Percentiles rank a stretch among this genome's conserved stretches.
Conservation (phyloP, 139 green algal genomes). For the Tetradesmus obliquus region DNA sequence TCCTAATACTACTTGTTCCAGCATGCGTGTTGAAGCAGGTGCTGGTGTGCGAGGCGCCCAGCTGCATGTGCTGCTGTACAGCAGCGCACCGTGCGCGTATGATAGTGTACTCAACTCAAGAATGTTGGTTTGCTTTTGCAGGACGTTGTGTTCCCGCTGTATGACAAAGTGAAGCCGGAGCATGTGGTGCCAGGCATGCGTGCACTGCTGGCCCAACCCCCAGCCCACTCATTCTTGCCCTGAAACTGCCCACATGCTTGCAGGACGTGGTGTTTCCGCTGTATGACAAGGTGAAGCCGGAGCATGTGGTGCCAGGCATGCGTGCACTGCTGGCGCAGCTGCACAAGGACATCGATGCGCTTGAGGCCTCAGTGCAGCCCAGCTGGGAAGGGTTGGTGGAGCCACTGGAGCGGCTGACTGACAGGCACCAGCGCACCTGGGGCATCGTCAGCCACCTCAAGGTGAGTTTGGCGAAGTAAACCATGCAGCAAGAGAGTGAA, state of each 20-base stretch:
- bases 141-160: not conserved
- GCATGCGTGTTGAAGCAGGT: too few species aligned
- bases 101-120: too few species aligned
- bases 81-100: too few species aligned
- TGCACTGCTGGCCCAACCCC: not conserved
- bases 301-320: slow-evolving; percentile 95
- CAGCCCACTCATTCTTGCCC: not conserved
- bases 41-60: too few species aligned
- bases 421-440: slow-evolving; percentile 88
- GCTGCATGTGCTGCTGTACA: too few species aligned
- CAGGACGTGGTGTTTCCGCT: slow-evolving; percentile 80
- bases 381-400: slow-evolving; percentile 88
- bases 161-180: not conserved
- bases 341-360: slow-evolving; percentile 77
- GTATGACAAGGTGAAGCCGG: slow-evolving; percentile 86
- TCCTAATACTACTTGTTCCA: too few species aligned
- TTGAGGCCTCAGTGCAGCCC: slow-evolving; percentile 68
- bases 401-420: slow-evolving; percentile 87
- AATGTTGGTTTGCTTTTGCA: too few species aligned
- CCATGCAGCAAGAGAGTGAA: too few species aligned
- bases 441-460: slow-evolving; percentile 96
- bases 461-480: too few species aligned
- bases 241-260: not conserved
- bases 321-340: slow-evolving; percentile 78
- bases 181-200: not conserved